Conservation (phyloP, 202 grass and related monocot genomes). For the Schoenoplectus tabernaemontani region DNA sequence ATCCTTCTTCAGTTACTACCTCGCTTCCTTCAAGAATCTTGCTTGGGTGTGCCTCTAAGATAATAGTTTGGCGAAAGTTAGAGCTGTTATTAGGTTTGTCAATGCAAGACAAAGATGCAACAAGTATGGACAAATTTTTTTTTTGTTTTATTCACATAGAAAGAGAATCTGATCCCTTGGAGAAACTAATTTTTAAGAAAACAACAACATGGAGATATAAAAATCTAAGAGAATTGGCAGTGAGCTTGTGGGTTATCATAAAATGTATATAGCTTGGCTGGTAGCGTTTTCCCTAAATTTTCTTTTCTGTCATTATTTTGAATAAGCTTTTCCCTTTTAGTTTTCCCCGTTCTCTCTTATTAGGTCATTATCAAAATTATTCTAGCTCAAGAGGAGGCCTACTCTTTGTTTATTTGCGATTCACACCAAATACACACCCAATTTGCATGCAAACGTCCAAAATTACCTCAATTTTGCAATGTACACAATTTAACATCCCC, state of each 20-base stretch:
- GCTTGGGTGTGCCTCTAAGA: constrained; percentile 27
- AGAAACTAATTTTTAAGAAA: neutral
- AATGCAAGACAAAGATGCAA: neutral
- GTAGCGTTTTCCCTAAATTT: neutral
- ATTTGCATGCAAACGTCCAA: neutral
- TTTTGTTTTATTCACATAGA: constrained; percentile 12
- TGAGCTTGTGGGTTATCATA: neutral
- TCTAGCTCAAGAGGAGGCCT: neutral
- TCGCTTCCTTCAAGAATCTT: constrained; percentile 30
- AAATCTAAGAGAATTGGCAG: neutral
- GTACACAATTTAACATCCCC: neutral
- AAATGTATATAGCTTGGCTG: constrained; percentile 8
- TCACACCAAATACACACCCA: neutral
- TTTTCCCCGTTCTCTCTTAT: neutral
- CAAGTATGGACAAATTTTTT: neutral
- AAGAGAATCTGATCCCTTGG: constrained; percentile 12
- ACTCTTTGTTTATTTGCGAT: neutral
- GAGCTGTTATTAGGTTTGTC: neutral
- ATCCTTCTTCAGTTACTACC: constrained; percentile 23
- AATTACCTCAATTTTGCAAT: constrained; percentile 12
- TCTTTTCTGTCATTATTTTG: neutral
- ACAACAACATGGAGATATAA: neutral
- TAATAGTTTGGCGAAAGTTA: neutral
- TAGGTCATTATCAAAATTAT: neutral
- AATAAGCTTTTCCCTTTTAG: neutral